Evolutionary conservation across 139 green algal species (phyloP).

Genomic region (Chlamydomonas sphaeroides): DNA sequence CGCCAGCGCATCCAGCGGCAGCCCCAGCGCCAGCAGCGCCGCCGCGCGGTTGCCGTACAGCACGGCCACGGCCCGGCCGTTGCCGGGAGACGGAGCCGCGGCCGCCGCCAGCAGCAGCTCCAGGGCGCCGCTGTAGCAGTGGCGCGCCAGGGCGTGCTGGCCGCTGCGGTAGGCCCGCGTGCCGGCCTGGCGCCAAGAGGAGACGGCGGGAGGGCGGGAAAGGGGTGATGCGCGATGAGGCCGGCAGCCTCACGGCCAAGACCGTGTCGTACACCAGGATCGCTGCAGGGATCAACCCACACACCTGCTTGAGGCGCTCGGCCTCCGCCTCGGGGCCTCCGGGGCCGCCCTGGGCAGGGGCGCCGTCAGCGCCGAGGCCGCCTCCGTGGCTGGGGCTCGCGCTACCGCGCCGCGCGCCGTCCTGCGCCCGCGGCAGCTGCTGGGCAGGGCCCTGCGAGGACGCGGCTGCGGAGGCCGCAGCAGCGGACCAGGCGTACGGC

Average conservation of each 20-base stretch:
- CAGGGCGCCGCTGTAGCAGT: conserved; percentile 58
- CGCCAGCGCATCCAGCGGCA: conserved; percentile 63
- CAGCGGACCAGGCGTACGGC: too few species aligned
- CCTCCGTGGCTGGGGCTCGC: too few species aligned
- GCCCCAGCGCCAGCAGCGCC: conserved; percentile 47
- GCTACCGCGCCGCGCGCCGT: too few species aligned
- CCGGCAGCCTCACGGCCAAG: not conserved
- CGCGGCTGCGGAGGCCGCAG: too few species aligned
- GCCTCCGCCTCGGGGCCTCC: conserved; percentile 5
- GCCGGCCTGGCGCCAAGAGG: conserved; percentile 51
- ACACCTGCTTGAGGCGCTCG: conserved; percentile 62
- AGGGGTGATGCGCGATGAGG: too few species aligned
- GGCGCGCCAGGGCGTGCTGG: conserved; percentile 44
- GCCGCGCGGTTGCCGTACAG: conserved; percentile 70
- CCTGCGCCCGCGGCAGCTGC: too few species aligned
- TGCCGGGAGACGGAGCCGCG: not conserved
- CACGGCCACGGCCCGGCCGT: not conserved
- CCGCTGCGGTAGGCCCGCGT: conserved; percentile 54
- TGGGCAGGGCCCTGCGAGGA: too few species aligned
- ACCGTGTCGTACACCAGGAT: not conserved
- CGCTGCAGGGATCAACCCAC: not conserved
- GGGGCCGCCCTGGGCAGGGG: too few species aligned
- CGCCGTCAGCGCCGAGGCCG: too few species aligned
- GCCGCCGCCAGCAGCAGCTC: not conserved
- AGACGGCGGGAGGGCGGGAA: too few species aligned